Conservation (phyloP, 2,329 filamentous ascomycete species). For the Xylariaceae sp. region DNA sequence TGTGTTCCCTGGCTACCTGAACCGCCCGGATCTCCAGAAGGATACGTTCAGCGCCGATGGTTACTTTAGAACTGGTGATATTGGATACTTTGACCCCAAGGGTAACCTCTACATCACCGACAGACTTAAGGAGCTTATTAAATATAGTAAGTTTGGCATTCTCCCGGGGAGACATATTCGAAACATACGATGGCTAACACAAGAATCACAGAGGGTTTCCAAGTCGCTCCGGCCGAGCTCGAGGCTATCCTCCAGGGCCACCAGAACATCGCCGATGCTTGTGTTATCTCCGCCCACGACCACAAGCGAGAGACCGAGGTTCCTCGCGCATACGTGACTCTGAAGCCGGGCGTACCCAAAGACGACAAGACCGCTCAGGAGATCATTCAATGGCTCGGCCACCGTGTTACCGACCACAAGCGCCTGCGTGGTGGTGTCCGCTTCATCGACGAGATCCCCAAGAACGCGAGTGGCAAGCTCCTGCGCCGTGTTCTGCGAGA, state of each 20-base stretch:
- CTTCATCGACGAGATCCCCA: constrained; percentile 54
- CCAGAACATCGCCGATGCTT: constrained; percentile 49
- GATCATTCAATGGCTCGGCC: constrained; percentile 36
- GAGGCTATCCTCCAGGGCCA: constrained; percentile 44
- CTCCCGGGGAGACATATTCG: background rate
- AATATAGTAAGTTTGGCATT: constrained; percentile 45
- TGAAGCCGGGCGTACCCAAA: constrained; percentile 35
- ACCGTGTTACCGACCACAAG: constrained; percentile 38
- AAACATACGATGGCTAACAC: constrained; percentile 1
- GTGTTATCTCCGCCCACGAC: constrained; percentile 59
- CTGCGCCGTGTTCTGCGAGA: constrained; percentile 52
- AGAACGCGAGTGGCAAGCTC: constrained; percentile 61
- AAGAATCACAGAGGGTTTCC: constrained; percentile 56
- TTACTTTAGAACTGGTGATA: constrained; percentile 87
- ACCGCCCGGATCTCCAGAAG: constrained; percentile 63
- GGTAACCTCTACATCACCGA: constrained; percentile 90
- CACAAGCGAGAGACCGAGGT: constrained; percentile 60
- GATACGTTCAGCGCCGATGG: constrained; percentile 70
- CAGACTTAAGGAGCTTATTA: constrained; percentile 65
- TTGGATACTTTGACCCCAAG: constrained; percentile 69
- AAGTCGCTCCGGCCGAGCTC: constrained; percentile 63
- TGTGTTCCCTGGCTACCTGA: constrained; percentile 72
- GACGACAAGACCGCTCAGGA: constrained; percentile 36
- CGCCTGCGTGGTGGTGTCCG: constrained; percentile 36
- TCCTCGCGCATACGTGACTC: constrained; percentile 60